phyloP scores from a whole-genome alignment of 202 grass and related monocot species.

The Cymbopogon flexuosus region DNA sequence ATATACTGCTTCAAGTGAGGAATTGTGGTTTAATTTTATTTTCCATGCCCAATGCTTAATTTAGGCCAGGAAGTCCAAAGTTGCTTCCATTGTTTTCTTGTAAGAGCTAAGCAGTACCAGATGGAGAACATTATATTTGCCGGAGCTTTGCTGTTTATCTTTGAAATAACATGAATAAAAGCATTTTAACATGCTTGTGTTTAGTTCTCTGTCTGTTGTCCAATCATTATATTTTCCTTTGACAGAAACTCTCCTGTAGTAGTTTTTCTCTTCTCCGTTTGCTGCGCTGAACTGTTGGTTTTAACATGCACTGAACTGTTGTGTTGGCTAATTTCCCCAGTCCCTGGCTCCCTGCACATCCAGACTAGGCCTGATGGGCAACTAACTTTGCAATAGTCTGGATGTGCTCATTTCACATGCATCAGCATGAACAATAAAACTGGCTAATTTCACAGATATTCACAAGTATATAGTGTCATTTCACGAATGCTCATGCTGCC shows the following conservation, averaged over 20 bases:
- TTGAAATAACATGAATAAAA: conserved; percentile 32
- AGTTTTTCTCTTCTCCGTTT: background rate
- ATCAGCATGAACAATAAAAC: too few species aligned
- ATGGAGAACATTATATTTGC: conserved; percentile 20
- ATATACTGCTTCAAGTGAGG: background rate
- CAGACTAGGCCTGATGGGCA: background rate
- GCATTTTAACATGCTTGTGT: conserved; percentile 2
- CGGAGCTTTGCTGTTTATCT: background rate
- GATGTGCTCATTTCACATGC: too few species aligned
- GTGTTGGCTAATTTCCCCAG: background rate
- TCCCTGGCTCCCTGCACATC: background rate
- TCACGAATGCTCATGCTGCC: background rate
- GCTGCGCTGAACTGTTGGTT: background rate
- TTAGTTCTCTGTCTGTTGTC: background rate
- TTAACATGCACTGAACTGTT: too few species aligned
- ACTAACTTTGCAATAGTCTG: background rate
- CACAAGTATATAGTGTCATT: background rate
- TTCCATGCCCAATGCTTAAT: conserved; percentile 11
- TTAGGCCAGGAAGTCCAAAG: conserved; percentile 10
- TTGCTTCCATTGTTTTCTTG: background rate
- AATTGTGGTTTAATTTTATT: conserved; percentile 6
- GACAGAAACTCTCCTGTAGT: background rate
- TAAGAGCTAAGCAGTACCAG: conserved; percentile 21
- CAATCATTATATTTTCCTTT: background rate
- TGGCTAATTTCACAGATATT: too few species aligned